A percentile compares a stretch with the other conserved stretches of the same genome.
Conservation (phyloP, 768 basidiomycete species). For the Leccinellum luteum region DNA sequence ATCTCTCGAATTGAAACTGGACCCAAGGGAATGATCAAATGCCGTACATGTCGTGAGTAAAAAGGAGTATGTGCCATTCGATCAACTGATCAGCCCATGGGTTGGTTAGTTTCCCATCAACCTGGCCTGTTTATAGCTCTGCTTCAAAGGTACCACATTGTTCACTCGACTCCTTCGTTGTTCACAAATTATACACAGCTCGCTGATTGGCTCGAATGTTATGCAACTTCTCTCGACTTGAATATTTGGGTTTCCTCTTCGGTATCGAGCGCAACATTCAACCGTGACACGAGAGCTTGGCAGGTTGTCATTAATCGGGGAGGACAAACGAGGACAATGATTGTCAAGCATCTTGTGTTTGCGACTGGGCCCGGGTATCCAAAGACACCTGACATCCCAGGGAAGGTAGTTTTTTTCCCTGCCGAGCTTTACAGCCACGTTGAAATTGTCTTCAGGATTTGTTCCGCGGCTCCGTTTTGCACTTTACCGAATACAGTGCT, state of each 20-base stretch:
- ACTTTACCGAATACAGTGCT: slow-evolving; percentile 50
- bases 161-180: not conserved
- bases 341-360: slow-evolving; percentile 51
- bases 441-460: slow-evolving; percentile 33
- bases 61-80: not conserved
- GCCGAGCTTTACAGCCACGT: not conserved
- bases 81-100: not conserved
- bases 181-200: slow-evolving; percentile 34
- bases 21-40: slow-evolving; percentile 48
- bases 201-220: slow-evolving; percentile 62
- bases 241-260: slow-evolving; percentile 57
- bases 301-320: slow-evolving; percentile 35
- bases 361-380: slow-evolving; percentile 50
- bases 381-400: slow-evolving; percentile 45
- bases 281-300: slow-evolving; percentile 41
- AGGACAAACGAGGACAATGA: slow-evolving; percentile 32
- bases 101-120: slow-evolving; percentile 45
- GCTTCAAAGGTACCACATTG: slow-evolving; percentile 43
- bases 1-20: not conserved
- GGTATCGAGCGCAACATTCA: slow-evolving; percentile 34
- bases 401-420: slow-evolving; percentile 31
- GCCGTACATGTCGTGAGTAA: slow-evolving; percentile 51
- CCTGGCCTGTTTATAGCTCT: slow-evolving; percentile 51
- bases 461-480: slow-evolving; percentile 51
- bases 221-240: slow-evolving; percentile 55